Percentiles rank a stretch among this genome's conserved stretches.
Evolutionary conservation across 805 yeast species (phyloP).

Genomic region (Candida saitoana): DNA sequence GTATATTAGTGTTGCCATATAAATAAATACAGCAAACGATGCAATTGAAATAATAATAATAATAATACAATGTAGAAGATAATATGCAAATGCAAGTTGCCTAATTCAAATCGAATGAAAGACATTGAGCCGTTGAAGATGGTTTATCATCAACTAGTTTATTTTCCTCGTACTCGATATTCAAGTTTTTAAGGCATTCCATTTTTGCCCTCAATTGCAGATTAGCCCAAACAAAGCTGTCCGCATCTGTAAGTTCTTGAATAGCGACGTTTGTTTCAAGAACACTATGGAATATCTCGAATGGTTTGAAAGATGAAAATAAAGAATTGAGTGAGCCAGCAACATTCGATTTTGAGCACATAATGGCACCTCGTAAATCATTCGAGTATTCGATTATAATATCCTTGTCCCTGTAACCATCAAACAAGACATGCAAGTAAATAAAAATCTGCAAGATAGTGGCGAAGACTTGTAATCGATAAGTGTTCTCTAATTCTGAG

Average conservation of each 20-base stretch:
- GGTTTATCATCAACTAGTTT: neutral
- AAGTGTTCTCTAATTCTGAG: conserved; percentile 4
- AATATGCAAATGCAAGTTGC: conserved; percentile 4
- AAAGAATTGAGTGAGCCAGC: conserved; percentile 4
- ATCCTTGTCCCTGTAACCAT: conserved; percentile 32
- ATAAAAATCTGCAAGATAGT: conserved; percentile 14
- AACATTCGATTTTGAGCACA: neutral
- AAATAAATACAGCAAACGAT: neutral
- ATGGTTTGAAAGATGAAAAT: conserved; percentile 4
- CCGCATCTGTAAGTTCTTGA: neutral
- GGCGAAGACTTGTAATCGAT: conserved; percentile 6
- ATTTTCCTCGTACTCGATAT: neutral
- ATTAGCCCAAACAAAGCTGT: neutral
- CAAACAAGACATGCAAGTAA: conserved; percentile 19
- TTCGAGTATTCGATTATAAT: conserved; percentile 5
- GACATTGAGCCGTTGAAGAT: neutral
- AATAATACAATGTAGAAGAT: neutral
- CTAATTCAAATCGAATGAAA: conserved; percentile 5
- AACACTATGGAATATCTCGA: conserved; percentile 1
- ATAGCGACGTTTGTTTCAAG: conserved; percentile 1
- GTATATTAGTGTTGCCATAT: neutral
- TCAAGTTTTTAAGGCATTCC: neutral
- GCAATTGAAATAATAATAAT: neutral
- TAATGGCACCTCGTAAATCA: neutral
- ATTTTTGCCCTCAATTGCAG: neutral